Evolutionary conservation across 352 stramenopile genomes (phyloP), one percentile per base, ranked within the genome.

Genomic region (Globisporangium echinulatum): DNA sequence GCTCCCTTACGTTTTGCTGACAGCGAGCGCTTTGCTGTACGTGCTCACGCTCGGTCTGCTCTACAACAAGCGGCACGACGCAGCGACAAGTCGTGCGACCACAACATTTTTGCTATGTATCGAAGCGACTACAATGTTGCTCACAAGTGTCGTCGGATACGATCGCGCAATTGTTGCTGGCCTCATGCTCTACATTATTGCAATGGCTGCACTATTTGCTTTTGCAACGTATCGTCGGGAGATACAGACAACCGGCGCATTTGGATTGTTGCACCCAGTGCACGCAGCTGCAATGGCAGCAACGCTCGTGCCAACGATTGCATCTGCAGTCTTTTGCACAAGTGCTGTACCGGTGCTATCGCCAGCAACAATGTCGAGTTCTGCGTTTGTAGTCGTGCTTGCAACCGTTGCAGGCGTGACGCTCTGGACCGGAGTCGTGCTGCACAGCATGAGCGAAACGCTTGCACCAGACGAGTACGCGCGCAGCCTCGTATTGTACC

Each of bases 21-120:
- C 5, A 3, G 14, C 48, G 2, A 33, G 63, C 19, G n/a, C 52
- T 6, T 15, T 50, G 25, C 19, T 66, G 39, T 66, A 62, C 33
- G 4, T 63, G 14, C 38, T 69, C 42, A 59, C 51, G 4, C 19
- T 71, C 3, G 59, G 54, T 25, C 44, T 71, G 10, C 58, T 71
- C n/a, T 65, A 70, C 42, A 36, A 53, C 17, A 49, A 65, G 0
- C 64, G 68, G 6, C 70, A 69, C 36, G 58, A 71, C 15, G 46
- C 37, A 2, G 57, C 58, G 3, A 52, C 57, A 53, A 74, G 65
- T 49, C 17, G 61, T 19, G 61, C 17, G 1, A 61, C 58, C 0
- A 33, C 66, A 1, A 6, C 13, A 4, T 62, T 71, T 19, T 17
- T 74, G 25, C 52, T 65, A 9, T 49, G 43, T 36, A 42, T 53